phyloP scores from a whole-genome alignment of 2,329 filamentous ascomycete genomes.

The Talaromyces marneffei region DNA sequence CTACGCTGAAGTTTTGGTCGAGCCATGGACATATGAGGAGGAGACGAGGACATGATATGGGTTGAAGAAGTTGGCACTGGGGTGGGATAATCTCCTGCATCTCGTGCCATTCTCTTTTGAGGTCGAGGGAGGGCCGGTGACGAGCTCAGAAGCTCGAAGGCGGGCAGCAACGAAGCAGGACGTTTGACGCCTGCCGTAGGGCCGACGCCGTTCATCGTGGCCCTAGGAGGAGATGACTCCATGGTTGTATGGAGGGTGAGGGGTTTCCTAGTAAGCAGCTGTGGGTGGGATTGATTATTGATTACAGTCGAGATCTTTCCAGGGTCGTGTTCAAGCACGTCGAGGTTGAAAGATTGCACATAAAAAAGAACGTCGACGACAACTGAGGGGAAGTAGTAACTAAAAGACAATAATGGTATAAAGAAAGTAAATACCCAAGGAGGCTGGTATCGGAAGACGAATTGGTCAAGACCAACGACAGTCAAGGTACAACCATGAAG shows the following conservation, averaged over 20 bases:
- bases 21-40: conserved; percentile 51
- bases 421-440: conserved; percentile 3
- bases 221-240: conserved; percentile 38
- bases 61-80: conserved; percentile 92
- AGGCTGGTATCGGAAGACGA: conserved; percentile 13
- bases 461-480: conserved; percentile 4
- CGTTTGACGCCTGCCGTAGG: conserved; percentile 41
- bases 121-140: conserved; percentile 45
- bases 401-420: not conserved
- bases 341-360: not conserved
- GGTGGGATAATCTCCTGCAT: conserved; percentile 65
- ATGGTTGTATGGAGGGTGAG: conserved; percentile 19
- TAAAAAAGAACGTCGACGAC: not conserved
- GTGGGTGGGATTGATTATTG: not conserved
- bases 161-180: conserved; percentile 43
- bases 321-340: not conserved
- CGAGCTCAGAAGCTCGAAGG: conserved; percentile 46
- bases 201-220: conserved; percentile 23
- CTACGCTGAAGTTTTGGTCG: conserved; percentile 56
- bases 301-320: not conserved
- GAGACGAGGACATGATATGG: conserved; percentile 81
- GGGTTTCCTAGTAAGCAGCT: not conserved
- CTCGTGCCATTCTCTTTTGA: conserved; percentile 43
- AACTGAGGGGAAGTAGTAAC: not conserved
- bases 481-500: conserved; percentile 2